Evolutionary conservation across 345 rosid genomes (phyloP).

Genomic region (Iberis pinnata): DNA sequence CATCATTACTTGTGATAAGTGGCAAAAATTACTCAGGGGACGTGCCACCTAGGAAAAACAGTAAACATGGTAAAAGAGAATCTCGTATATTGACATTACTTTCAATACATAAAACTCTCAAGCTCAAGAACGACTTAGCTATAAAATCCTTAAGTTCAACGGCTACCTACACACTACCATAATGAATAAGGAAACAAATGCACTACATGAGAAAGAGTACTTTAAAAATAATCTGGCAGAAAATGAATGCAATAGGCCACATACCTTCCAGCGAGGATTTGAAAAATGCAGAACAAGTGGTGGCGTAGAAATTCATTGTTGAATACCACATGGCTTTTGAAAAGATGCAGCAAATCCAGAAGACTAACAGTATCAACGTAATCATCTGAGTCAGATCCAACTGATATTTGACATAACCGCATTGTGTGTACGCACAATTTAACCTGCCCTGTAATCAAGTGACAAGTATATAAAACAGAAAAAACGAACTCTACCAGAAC

Average conservation of each 20-base stretch:
- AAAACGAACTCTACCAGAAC: slow-evolving; percentile 3
- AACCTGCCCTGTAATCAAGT: slow-evolving; percentile 69
- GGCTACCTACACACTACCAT: slow-evolving; percentile 13
- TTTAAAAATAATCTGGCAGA: slow-evolving; percentile 10
- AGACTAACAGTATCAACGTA: slow-evolving; percentile 44
- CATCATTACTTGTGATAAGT: not conserved
- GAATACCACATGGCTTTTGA: slow-evolving; percentile 62
- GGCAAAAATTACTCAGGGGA: not conserved
- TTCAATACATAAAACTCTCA: not conserved
- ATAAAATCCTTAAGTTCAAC: not conserved
- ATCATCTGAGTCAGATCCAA: slow-evolving; percentile 40
- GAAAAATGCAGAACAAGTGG: slow-evolving; percentile 75
- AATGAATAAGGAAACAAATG: slow-evolving; percentile 13
- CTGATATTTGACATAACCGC: slow-evolving; percentile 72
- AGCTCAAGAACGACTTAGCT: slow-evolving; percentile 10
- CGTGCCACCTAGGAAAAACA: slow-evolving; percentile 11
- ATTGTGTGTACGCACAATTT: slow-evolving; percentile 67
- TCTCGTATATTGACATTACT: no score
- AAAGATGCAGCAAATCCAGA: slow-evolving; percentile 56
- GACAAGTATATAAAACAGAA: slow-evolving; percentile 9
- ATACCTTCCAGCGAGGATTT: slow-evolving; percentile 79
- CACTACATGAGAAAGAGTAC: slow-evolving; percentile 6
- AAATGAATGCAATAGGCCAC: slow-evolving; percentile 15
- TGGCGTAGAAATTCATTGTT: slow-evolving; percentile 77
- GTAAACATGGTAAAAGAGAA: no score